phyloP scores from a whole-genome alignment of 352 stramenopile species.

The Pythium vanterpoolii region DNA sequence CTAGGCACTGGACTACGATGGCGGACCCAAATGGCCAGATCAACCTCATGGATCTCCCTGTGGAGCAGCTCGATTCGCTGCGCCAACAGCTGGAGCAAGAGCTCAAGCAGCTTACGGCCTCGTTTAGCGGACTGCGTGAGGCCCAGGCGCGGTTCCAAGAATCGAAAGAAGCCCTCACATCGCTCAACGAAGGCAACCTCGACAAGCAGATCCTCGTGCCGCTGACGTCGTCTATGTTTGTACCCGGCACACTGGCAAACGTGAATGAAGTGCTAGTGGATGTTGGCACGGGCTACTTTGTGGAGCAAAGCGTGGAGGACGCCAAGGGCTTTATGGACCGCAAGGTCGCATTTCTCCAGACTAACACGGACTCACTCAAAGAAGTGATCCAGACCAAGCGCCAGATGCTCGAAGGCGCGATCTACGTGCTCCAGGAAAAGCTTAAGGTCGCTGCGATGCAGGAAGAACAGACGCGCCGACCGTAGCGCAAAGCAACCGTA shows the following conservation, averaged over 20 bases:
- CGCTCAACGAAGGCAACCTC: constrained; percentile 52
- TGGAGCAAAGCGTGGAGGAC: constrained; percentile 89
- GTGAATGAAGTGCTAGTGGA: constrained; percentile 91
- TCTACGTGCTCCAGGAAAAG: constrained; percentile 86
- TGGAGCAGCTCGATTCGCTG: constrained; percentile 92
- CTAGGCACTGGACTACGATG: constrained; percentile 29
- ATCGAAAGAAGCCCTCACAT: constrained; percentile 70
- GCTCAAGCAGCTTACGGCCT: constrained; percentile 70
- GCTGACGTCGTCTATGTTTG: constrained; percentile 94
- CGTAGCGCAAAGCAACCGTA: neutral
- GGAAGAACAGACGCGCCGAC: constrained; percentile 20
- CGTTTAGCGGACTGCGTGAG: constrained; percentile 68
- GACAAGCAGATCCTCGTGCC: constrained; percentile 91
- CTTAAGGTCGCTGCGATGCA: constrained; percentile 43
- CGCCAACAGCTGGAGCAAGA: constrained; percentile 88
- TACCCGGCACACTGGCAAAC: constrained; percentile 85
- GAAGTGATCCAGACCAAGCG: constrained; percentile 80
- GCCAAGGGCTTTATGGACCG: constrained; percentile 90
- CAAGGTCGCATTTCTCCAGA: constrained; percentile 91
- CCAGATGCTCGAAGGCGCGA: constrained; percentile 76
- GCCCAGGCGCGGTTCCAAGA: constrained; percentile 75
- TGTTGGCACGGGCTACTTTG: constrained; percentile 94
- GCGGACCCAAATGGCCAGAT: constrained; percentile 38
- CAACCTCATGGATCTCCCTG: constrained; percentile 84
- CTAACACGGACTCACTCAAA: constrained; percentile 92